Percentiles rank a stretch among this genome's conserved stretches.
Evolutionary conservation across 768 basidiomycete genomes (phyloP).

Genomic region (Pisolithus tinctorius): DNA sequence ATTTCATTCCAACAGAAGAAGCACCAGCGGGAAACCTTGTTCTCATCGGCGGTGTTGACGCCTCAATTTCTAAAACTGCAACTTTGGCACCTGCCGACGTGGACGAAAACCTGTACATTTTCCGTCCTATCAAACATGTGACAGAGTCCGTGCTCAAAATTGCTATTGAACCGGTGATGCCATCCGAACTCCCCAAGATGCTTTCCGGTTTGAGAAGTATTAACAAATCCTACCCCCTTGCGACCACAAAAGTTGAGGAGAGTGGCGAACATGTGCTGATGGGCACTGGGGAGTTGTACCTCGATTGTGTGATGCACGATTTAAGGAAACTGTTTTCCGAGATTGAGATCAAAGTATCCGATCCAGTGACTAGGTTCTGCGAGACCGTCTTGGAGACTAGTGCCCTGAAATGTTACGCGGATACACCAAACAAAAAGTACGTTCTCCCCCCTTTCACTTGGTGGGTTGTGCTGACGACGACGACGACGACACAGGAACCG

Average conservation of each 20-base stretch:
- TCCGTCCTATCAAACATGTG: constrained; percentile 94
- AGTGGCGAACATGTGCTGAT: constrained; percentile 96
- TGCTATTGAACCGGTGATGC: constrained; percentile 96
- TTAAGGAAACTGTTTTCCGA: constrained; percentile 87
- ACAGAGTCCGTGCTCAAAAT: constrained; percentile 96
- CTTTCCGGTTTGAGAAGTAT: constrained; percentile 91
- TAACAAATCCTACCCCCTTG: constrained; percentile 96
- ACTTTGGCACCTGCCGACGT: constrained; percentile 70
- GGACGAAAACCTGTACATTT: constrained; percentile 88
- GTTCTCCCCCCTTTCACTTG: constrained; percentile 21
- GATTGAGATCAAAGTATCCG: constrained; percentile 99
- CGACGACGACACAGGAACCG: constrained; percentile 73
- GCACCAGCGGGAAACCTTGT: constrained; percentile 90
- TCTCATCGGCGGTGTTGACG: constrained; percentile 87
- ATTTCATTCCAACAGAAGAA: constrained; percentile 85
- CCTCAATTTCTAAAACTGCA: constrained; percentile 92
- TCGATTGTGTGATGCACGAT: constrained; percentile 97
- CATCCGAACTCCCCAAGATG: constrained; percentile 99
- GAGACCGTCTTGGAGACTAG: constrained; percentile 98
- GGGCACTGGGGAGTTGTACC: constrained; percentile 94
- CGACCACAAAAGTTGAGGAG: constrained; percentile 95
- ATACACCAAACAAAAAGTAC: constrained; percentile 98
- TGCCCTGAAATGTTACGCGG: constrained; percentile 97
- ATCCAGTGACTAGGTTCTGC: constrained; percentile 96
- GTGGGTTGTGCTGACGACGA: constrained; percentile 9